A percentile compares a stretch with the other conserved stretches of the same genome.
phyloP scores from a whole-genome alignment of 2,329 filamentous ascomycete genomes.

The Aspergillus fructus region DNA sequence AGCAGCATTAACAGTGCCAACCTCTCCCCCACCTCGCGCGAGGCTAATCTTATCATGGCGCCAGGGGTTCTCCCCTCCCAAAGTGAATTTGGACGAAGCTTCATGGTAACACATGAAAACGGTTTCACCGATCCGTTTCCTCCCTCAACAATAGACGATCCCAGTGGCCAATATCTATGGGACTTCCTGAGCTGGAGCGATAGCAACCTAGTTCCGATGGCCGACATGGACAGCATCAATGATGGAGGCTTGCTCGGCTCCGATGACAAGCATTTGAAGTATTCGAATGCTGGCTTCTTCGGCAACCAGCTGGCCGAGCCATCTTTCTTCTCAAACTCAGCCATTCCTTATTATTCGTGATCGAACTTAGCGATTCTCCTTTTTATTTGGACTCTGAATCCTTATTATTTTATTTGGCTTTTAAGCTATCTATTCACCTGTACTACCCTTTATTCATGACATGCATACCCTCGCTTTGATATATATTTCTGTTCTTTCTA shows the following conservation, averaged over 20 bases:
- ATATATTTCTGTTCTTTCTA: not conserved
- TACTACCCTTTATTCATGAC: not conserved
- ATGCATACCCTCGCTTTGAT: not conserved
- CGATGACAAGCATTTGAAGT: conserved; percentile 29
- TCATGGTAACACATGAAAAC: conserved; percentile 19
- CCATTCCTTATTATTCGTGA: conserved; percentile 25
- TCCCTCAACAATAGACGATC: conserved; percentile 28
- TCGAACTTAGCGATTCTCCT: not conserved
- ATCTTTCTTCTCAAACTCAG: conserved; percentile 26
- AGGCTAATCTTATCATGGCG: conserved; percentile 14
- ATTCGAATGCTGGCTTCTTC: conserved; percentile 18
- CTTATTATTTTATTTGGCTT: not conserved
- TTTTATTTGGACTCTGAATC: not conserved
- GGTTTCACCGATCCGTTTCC: conserved; percentile 26
- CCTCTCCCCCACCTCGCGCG: conserved; percentile 18
- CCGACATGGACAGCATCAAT: conserved; percentile 24
- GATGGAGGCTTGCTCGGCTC: conserved; percentile 26
- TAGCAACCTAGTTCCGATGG: conserved; percentile 30
- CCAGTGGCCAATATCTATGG: conserved; percentile 34
- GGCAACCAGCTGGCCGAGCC: conserved; percentile 25
- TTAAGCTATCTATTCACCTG: not conserved
- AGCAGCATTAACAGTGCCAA: conserved; percentile 12
- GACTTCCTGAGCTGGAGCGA: conserved; percentile 42
- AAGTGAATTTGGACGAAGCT: conserved; percentile 19
- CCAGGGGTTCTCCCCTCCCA: conserved; percentile 14